Conservation (phyloP, 768 basidiomycete genomes). For the Russula emetica region DNA sequence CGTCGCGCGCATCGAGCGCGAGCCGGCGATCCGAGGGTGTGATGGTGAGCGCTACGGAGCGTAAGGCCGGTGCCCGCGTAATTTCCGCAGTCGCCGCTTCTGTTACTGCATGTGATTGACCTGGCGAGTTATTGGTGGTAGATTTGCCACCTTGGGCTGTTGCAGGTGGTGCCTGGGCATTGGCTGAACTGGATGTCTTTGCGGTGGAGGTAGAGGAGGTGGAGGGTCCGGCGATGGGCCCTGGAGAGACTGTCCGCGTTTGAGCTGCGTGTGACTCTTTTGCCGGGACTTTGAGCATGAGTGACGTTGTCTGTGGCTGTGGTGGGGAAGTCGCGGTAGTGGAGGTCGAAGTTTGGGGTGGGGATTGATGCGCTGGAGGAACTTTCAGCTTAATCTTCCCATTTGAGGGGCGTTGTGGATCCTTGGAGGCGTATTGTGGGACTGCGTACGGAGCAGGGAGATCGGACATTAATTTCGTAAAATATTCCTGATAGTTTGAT, state of each 20-base stretch:
- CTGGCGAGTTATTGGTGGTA: background rate
- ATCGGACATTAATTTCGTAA: constrained; percentile 73
- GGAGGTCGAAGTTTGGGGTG: constrained; percentile 28
- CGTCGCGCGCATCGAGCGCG: constrained; percentile 58
- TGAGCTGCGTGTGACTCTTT: constrained; percentile 8
- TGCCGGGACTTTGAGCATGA: constrained; percentile 27
- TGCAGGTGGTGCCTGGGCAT: constrained; percentile 22
- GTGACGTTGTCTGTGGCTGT: constrained; percentile 28
- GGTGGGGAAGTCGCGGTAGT: constrained; percentile 31
- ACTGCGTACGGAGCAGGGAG: constrained; percentile 64
- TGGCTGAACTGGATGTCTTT: constrained; percentile 16
- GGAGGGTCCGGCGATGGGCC: constrained; percentile 27
- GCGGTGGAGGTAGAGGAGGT: constrained; percentile 10
- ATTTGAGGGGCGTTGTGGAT: constrained; percentile 39
- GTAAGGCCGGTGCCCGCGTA: constrained; percentile 26
- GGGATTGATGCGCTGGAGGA: constrained; percentile 41
- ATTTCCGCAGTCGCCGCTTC: constrained; percentile 22
- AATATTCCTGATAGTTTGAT: constrained; percentile 51
- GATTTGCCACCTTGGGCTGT: constrained; percentile 25
- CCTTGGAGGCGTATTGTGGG: constrained; percentile 49
- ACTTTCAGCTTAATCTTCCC: constrained; percentile 70
- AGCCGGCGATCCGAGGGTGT: constrained; percentile 57
- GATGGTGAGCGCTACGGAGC: constrained; percentile 30
- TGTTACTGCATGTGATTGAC: constrained; percentile 1
- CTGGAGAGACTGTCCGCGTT: constrained; percentile 28